Evolutionary conservation across 495 filamentous ascomycete species (phyloP).

Genomic region (Stereocaulon alpinum): DNA sequence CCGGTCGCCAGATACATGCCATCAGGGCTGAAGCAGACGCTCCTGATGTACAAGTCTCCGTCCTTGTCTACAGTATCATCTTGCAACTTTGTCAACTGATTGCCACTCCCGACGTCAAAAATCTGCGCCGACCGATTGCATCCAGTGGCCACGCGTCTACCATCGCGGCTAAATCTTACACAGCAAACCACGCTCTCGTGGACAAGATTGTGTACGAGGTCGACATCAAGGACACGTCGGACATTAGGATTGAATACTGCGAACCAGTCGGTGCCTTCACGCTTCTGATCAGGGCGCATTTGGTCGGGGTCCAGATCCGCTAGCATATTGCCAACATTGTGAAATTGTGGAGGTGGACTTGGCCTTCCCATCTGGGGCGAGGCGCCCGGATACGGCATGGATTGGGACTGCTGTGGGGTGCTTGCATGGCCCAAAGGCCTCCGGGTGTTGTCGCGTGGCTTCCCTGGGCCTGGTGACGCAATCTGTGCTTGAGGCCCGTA

Average conservation of each 20-base stretch:
- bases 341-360: conserved; percentile 52
- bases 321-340: conserved; percentile 65
- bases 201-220: conserved; percentile 72
- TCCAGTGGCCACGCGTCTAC: conserved; percentile 80
- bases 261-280: conserved; percentile 76
- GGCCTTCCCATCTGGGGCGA: conserved; percentile 80
- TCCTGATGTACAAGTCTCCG: conserved; percentile 82
- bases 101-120: conserved; percentile 71
- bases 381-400: conserved; percentile 71
- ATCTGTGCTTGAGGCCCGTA: conserved; percentile 67
- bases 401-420: conserved; percentile 81
- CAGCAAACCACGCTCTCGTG: conserved; percentile 90
- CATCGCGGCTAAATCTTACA: conserved; percentile 80
- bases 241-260: conserved; percentile 82
- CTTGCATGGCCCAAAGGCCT: conserved; percentile 43
- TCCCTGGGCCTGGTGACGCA: conserved; percentile 76
- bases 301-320: conserved; percentile 81
- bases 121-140: conserved; percentile 87
- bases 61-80: conserved; percentile 75
- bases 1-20: conserved; percentile 82
- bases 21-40: conserved; percentile 88
- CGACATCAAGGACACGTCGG: conserved; percentile 73
- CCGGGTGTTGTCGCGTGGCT: conserved; percentile 39
- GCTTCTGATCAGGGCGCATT: conserved; percentile 72
- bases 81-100: conserved; percentile 67